Conservation (phyloP, 2,329 filamentous ascomycete species). For the Hypoxylon sp. region DNA sequence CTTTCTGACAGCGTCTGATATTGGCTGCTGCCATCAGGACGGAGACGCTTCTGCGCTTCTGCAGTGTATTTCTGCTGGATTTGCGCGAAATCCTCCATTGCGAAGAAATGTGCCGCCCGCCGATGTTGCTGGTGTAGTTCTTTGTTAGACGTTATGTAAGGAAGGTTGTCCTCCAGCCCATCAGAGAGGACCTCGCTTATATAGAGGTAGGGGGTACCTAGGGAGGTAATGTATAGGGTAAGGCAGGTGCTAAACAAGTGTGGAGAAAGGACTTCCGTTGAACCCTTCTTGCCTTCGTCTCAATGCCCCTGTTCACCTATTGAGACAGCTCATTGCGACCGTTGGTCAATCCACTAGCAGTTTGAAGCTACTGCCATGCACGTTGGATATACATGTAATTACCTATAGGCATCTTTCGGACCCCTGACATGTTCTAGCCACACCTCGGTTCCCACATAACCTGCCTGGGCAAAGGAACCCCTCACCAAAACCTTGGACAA, state of each 20-base stretch:
- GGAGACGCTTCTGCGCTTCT: conserved; percentile 52
- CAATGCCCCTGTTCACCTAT: background rate
- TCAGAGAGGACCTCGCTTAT: background rate
- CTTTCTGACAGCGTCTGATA: conserved; percentile 47
- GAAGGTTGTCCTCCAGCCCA: background rate
- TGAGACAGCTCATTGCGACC: background rate
- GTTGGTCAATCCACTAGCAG: background rate
- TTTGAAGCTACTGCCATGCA: background rate
- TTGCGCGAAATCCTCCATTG: conserved; percentile 47
- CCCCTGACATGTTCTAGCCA: conserved; percentile 11
- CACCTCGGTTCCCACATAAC: conserved; percentile 2
- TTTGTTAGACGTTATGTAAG: background rate
- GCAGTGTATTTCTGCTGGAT: conserved; percentile 50
- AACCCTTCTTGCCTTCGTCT: background rate
- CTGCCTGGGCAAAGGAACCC: background rate
- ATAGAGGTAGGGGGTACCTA: background rate
- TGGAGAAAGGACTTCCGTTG: conserved; percentile 1
- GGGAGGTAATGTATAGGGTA: too few relatives aligned
- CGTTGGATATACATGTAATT: background rate
- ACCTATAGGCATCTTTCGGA: background rate
- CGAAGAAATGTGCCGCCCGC: conserved; percentile 1
- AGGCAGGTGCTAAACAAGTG: background rate
- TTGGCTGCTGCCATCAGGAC: conserved; percentile 50
- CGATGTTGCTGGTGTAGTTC: background rate
- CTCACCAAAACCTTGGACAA: conserved; percentile 2